Percentiles rank a stretch among this genome's conserved stretches.
phyloP scores from a whole-genome alignment of 1,139 yeast species.

The Scheffersomyces parashehatae region DNA sequence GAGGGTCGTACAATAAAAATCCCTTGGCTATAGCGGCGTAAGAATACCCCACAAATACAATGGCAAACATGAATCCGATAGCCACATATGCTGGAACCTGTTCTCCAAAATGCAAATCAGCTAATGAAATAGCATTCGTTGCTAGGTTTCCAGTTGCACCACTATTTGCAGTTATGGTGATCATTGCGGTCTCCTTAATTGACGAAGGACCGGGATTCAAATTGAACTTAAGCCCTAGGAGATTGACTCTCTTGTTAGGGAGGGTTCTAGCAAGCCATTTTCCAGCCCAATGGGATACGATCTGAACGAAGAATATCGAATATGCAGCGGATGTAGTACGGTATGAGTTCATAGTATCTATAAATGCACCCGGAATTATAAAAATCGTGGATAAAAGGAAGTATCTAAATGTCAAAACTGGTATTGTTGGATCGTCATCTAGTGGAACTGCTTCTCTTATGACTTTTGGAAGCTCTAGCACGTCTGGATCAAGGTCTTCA shows the following conservation, averaged over 20 bases:
- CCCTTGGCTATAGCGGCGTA: conserved; percentile 46
- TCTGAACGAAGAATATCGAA: conserved; percentile 47
- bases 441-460: conserved; percentile 37
- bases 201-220: conserved; percentile 52
- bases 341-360: conserved; percentile 49
- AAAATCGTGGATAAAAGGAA: conserved; percentile 38
- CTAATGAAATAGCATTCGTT: conserved; percentile 41
- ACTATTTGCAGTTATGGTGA: conserved; percentile 46
- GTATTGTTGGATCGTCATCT: conserved; percentile 34
- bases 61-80: conserved; percentile 44
- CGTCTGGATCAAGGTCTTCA: conserved; percentile 14
- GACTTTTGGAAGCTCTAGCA: conserved; percentile 26
- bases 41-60: conserved; percentile 49
- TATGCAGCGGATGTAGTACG: conserved; percentile 50
- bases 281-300: conserved; percentile 45
- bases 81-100: conserved; percentile 31
- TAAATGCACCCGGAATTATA: conserved; percentile 49
- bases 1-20: conserved; percentile 43
- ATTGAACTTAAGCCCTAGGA: conserved; percentile 20
- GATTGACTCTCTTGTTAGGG: conserved; percentile 26
- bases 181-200: conserved; percentile 44
- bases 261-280: conserved; percentile 35
- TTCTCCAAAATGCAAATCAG: conserved; percentile 39
- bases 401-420: conserved; percentile 44
- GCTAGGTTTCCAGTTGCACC: conserved; percentile 51